A percentile compares a stretch with the other conserved stretches of the same genome.
These are phyloP conservation scores for Trichoderma sp. DNA, from an alignment of 2,329 filamentous ascomycete species.

Conservation along the genomic window DNA sequence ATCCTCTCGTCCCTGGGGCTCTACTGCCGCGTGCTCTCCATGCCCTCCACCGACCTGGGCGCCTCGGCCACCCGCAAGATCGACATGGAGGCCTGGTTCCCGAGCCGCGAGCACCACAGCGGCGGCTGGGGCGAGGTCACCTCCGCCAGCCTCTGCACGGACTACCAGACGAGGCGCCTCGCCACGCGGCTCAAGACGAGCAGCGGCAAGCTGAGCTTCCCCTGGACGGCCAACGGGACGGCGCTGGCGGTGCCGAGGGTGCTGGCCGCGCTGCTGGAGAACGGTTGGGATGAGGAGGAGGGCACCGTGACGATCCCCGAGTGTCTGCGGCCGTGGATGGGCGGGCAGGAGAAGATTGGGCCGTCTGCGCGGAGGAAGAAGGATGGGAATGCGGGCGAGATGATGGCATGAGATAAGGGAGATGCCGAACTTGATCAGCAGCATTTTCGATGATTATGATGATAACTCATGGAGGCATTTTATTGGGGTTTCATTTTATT, in stretches of 20 bases:
- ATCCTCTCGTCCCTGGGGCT: conserved; percentile 75
- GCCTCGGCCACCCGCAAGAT: conserved; percentile 83
- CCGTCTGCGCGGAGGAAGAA: conserved; percentile 25
- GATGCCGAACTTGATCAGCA: neutral
- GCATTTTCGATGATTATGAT: neutral
- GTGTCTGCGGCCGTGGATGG: conserved; percentile 82
- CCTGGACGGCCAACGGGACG: conserved; percentile 91
- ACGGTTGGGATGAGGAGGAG: conserved; percentile 74
- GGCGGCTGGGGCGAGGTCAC: conserved; percentile 83
- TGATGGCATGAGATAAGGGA: neutral
- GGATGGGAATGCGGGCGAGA: conserved; percentile 19
- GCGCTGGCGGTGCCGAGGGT: conserved; percentile 88
- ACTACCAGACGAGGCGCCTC: conserved; percentile 86
- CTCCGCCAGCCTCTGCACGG: conserved; percentile 84
- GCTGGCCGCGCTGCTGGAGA: conserved; percentile 83
- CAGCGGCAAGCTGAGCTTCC: conserved; percentile 61
- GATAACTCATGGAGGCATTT: neutral
- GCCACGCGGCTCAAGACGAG: conserved; percentile 66
- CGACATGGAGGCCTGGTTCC: conserved; percentile 94
- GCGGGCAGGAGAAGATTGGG: conserved; percentile 64
- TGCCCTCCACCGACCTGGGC: conserved; percentile 85
- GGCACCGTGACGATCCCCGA: conserved; percentile 72
- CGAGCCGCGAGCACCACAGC: conserved; percentile 60
- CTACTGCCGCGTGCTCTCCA: conserved; percentile 85
- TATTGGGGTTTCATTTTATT: neutral